Evolutionary conservation across 2,329 filamentous ascomycete genomes (phyloP).

Genomic region (Plectosphaerella plurivora): DNA sequence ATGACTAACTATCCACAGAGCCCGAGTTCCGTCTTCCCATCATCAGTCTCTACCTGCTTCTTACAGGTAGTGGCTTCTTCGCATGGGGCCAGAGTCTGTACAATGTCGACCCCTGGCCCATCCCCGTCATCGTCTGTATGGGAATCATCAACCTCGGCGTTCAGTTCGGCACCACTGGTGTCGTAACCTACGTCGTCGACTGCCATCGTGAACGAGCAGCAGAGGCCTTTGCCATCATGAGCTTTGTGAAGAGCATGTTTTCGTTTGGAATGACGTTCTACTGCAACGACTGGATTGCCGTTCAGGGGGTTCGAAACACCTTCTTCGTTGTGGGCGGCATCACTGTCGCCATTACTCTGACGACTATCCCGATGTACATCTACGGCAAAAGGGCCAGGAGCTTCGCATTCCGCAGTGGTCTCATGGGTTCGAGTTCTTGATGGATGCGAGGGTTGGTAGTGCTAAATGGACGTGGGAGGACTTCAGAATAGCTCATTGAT

Average conservation of each 20-base stretch:
- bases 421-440: too few species aligned
- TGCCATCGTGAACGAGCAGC: slow-evolving; percentile 30
- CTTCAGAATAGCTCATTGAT: too few species aligned
- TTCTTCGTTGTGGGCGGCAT: too few species aligned
- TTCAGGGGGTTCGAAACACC: slow-evolving; percentile 17
- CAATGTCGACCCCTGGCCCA: slow-evolving; percentile 16
- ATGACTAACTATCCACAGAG: slow-evolving; percentile 12
- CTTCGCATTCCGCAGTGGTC: neutral
- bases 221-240: slow-evolving; percentile 32
- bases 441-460: too few species aligned
- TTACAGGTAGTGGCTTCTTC: slow-evolving; percentile 31
- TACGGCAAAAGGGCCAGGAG: slow-evolving; percentile 10
- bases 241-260: slow-evolving; percentile 32
- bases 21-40: slow-evolving; percentile 33
- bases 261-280: slow-evolving; percentile 33
- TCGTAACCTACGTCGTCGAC: slow-evolving; percentile 31
- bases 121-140: slow-evolving; percentile 28
- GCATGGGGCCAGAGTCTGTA: slow-evolving; percentile 20
- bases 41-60: slow-evolving; percentile 25
- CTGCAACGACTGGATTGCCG: slow-evolving; percentile 31
- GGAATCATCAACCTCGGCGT: slow-evolving; percentile 25
- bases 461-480: too few species aligned
- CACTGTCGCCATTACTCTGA: too few species aligned
- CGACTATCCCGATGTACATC: slow-evolving; percentile 9
- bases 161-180: slow-evolving; percentile 29